Conservation (phyloP, 2,329 filamentous ascomycete species). For the Hypoxylon sp. region DNA sequence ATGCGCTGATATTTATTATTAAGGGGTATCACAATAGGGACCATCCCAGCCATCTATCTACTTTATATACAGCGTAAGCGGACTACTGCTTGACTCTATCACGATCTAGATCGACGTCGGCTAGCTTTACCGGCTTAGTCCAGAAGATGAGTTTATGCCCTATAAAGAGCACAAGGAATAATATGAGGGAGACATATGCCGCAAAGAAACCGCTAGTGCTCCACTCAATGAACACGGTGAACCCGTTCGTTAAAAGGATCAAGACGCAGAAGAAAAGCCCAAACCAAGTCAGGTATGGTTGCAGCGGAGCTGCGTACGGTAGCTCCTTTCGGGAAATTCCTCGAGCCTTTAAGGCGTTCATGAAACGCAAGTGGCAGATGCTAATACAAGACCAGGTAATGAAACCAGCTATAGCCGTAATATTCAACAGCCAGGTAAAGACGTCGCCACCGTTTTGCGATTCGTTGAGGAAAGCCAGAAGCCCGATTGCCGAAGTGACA, state of each 20-base stretch:
- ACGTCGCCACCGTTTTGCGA: conserved; percentile 70
- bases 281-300: conserved; percentile 76
- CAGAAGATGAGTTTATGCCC: conserved; percentile 69
- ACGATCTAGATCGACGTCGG: conserved; percentile 51
- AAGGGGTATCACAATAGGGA: conserved; percentile 33
- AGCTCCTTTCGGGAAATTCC: conserved; percentile 70
- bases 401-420: conserved; percentile 77
- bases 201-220: conserved; percentile 73
- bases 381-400: conserved; percentile 79
- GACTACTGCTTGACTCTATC: conserved; percentile 45
- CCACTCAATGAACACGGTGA: conserved; percentile 77
- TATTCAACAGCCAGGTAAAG: conserved; percentile 81
- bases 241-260: conserved; percentile 77
- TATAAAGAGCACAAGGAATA: conserved; percentile 72
- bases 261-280: conserved; percentile 75
- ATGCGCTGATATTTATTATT: conserved; percentile 19
- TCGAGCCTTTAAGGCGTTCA: conserved; percentile 70
- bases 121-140: conserved; percentile 48
- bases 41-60: conserved; percentile 24
- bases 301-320: conserved; percentile 72
- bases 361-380: conserved; percentile 75
- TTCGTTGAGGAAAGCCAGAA: conserved; percentile 78
- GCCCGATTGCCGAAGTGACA: conserved; percentile 69
- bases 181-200: conserved; percentile 74
- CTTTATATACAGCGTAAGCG: conserved; percentile 9